Conservation (phyloP, 2,329 filamentous ascomycete genomes). For the Aspergillaceae sp. region DNA sequence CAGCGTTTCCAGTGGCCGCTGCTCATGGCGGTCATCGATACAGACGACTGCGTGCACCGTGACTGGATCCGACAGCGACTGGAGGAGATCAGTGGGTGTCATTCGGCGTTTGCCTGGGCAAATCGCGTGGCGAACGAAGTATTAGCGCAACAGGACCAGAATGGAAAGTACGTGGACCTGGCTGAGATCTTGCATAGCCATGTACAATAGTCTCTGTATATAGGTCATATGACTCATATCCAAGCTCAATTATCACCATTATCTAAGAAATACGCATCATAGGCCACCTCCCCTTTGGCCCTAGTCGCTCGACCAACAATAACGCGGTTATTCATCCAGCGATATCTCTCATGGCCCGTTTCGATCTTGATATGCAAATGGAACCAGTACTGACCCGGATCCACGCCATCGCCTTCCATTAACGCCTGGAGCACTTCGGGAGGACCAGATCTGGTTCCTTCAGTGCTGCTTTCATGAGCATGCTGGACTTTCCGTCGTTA, state of each 20-base stretch:
- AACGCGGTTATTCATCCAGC: slow-evolving; percentile 21
- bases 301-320: slow-evolving; percentile 18
- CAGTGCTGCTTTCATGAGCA: slow-evolving; percentile 9
- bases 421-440: slow-evolving; percentile 15
- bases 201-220: slow-evolving; percentile 6
- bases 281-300: slow-evolving; percentile 18
- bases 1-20: slow-evolving; percentile 28
- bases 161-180: slow-evolving; percentile 18
- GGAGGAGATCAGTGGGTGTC: slow-evolving; percentile 17
- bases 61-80: slow-evolving; percentile 25
- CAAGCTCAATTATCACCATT: slow-evolving; percentile 4
- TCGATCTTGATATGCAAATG: slow-evolving; percentile 17
- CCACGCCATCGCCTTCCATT: no score
- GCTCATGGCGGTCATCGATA: slow-evolving; percentile 27
- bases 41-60: slow-evolving; percentile 18
- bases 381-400: no score
- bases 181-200: slow-evolving; percentile 18
- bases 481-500: not conserved
- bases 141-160: slow-evolving; percentile 18
- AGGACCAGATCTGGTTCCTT: slow-evolving; percentile 19
- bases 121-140: slow-evolving; percentile 22
- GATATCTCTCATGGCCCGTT: slow-evolving; percentile 17
- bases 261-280: slow-evolving; percentile 21
- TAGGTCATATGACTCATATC: not conserved
- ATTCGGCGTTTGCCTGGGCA: slow-evolving; percentile 24